Conservation (phyloP, 495 filamentous ascomycete genomes). For the Penicillium ucsense region DNA sequence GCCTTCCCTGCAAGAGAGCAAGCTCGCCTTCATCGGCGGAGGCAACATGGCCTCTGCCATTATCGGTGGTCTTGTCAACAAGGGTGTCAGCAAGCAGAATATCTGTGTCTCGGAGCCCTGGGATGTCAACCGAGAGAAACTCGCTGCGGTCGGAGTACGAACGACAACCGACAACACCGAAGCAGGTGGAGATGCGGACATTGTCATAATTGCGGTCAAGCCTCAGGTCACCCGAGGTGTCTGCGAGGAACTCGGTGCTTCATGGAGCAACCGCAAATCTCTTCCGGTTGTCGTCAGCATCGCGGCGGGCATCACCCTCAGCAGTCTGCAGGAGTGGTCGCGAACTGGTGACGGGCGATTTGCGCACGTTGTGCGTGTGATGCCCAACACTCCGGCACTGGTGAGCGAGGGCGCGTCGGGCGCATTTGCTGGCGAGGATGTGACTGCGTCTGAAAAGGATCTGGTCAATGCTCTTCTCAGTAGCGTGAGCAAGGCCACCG, state of each 20-base stretch:
- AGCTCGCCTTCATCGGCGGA: constrained; percentile 35
- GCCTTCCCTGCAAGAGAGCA: constrained; percentile 29
- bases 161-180: constrained; percentile 78
- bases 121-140: constrained; percentile 73
- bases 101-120: constrained; percentile 70
- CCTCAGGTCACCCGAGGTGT: constrained; percentile 73
- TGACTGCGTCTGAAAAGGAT: constrained; percentile 24
- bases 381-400: constrained; percentile 35
- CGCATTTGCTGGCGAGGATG: constrained; percentile 20
- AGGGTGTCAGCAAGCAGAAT: constrained; percentile 27
- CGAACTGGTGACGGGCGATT: constrained; percentile 15
- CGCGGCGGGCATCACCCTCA: constrained; percentile 32
- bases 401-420: constrained; percentile 30
- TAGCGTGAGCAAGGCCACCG: constrained; percentile 29
- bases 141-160: constrained; percentile 78
- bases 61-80: constrained; percentile 29
- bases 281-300: constrained; percentile 37
- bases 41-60: constrained; percentile 39
- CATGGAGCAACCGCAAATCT: constrained; percentile 64
- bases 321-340: constrained; percentile 26
- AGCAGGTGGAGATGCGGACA: constrained; percentile 86
- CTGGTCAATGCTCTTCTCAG: constrained; percentile 24
- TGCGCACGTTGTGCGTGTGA: constrained; percentile 28
- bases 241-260: constrained; percentile 84
- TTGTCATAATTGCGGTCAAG: constrained; percentile 69